A percentile compares a stretch with the other conserved stretches of the same genome.
Conservation (phyloP, 2,329 filamentous ascomycete species). For the Verticillium zaregamsianum region DNA sequence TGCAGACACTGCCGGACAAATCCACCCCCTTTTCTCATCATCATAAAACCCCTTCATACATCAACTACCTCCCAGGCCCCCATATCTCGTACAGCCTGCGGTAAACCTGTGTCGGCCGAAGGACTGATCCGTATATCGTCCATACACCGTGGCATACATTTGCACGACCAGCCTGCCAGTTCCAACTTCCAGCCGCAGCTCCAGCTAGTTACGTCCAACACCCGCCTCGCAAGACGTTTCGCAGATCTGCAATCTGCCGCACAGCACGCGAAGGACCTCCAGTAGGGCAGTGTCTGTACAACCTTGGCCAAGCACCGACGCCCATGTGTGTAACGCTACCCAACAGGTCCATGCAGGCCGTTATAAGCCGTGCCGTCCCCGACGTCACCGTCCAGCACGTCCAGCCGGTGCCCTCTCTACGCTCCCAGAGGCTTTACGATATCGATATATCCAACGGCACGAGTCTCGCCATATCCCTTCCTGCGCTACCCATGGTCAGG, state of each 20-base stretch:
- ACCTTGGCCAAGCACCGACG: background rate
- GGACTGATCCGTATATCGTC: background rate
- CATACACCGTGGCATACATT: background rate
- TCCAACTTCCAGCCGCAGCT: background rate
- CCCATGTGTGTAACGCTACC: constrained; percentile 29
- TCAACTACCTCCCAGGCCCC: background rate
- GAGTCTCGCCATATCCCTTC: constrained; percentile 35
- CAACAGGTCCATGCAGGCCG: constrained; percentile 26
- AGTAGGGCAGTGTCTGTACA: constrained; percentile 5
- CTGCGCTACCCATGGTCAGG: constrained; percentile 36
- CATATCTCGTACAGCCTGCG: background rate
- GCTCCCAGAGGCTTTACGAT: constrained; percentile 37
- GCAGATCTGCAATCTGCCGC: constrained; percentile 12
- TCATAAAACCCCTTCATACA: background rate
- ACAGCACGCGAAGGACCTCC: constrained; percentile 4
- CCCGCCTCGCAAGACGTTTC: constrained; percentile 7
- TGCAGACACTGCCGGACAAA: background rate
- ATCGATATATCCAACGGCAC: constrained; percentile 37
- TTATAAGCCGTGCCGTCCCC: constrained; percentile 28
- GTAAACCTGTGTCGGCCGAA: background rate
- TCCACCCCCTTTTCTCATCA: background rate
- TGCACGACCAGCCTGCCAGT: background rate
- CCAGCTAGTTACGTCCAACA: background rate
- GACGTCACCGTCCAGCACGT: constrained; percentile 26
- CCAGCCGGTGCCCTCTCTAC: constrained; percentile 27